Evolutionary conservation across 139 green algal species (phyloP).

Genomic region (Chlorokybus atmophyticus): DNA sequence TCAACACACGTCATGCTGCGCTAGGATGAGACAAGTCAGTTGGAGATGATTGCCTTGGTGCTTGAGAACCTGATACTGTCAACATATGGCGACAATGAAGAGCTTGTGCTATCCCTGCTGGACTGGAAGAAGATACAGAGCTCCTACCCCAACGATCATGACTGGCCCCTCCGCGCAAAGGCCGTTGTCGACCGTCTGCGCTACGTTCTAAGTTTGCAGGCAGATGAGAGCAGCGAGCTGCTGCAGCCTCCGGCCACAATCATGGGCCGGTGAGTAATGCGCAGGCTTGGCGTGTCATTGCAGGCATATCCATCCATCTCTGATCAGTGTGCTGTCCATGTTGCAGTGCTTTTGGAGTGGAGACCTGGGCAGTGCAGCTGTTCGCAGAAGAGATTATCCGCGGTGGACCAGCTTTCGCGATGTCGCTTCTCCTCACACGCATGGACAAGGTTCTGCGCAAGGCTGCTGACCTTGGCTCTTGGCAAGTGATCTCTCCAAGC

Average conservation of each 20-base stretch:
- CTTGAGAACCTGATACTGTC: constrained; percentile 90
- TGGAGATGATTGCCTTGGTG: constrained; percentile 74
- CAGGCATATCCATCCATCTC: too few relatives aligned
- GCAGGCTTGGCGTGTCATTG: too few relatives aligned
- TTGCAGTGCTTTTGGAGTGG: background rate
- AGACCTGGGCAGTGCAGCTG: constrained; percentile 54
- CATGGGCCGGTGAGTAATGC: too few relatives aligned
- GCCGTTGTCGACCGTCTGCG: background rate
- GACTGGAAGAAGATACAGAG: constrained; percentile 35
- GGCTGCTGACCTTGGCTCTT: constrained; percentile 31
- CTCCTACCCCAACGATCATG: background rate
- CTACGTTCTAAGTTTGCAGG: background rate
- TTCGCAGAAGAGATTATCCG: constrained; percentile 69
- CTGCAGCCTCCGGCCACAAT: background rate
- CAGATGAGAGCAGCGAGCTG: background rate
- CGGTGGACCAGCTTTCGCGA: constrained; percentile 33
- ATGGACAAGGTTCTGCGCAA: constrained; percentile 39
- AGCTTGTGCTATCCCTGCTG: constrained; percentile 92
- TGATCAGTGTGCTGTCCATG: too few relatives aligned
- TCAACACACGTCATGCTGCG: background rate
- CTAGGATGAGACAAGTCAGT: constrained; percentile 30
- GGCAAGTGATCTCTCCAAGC: constrained; percentile 38
- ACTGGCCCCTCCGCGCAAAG: background rate
- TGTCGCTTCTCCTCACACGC: constrained; percentile 46
- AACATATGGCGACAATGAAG: constrained; percentile 73